phyloP scores from a whole-genome alignment of 1,139 yeast species.

The Kazachstania sp. region DNA sequence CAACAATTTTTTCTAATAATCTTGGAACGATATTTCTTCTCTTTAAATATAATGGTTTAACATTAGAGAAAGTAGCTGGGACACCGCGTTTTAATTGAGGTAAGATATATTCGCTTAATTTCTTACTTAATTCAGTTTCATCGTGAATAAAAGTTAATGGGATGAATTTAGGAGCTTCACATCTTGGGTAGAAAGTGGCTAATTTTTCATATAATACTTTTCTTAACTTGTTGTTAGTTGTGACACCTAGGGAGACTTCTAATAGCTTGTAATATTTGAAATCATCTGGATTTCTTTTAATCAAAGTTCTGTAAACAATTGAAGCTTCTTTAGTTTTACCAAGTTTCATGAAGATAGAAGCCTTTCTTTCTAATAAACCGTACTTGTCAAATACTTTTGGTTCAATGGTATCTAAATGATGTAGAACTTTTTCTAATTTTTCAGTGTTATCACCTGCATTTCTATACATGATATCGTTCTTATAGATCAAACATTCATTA shows the following conservation, averaged over 20 bases:
- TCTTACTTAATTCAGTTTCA: constrained; percentile 38
- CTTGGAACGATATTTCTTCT: constrained; percentile 22
- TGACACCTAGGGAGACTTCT: constrained; percentile 52
- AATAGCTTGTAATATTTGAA: constrained; percentile 54
- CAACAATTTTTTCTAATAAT: constrained; percentile 47
- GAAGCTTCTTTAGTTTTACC: constrained; percentile 54
- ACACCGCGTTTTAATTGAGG: constrained; percentile 69
- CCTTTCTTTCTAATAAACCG: constrained; percentile 58
- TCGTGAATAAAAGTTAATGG: constrained; percentile 71
- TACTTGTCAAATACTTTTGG: constrained; percentile 54
- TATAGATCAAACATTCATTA: constrained; percentile 71
- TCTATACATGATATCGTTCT: constrained; percentile 56
- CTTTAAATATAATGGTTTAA: constrained; percentile 68
- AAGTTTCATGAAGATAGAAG: constrained; percentile 44
- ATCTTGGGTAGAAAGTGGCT: constrained; percentile 64
- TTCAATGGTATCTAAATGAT: constrained; percentile 47
- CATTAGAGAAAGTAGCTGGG: constrained; percentile 81
- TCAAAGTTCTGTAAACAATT: constrained; percentile 53
- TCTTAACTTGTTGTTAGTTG: constrained; percentile 36
- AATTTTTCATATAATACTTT: constrained; percentile 55
- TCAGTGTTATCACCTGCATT: constrained; percentile 43
- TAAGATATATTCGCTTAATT: constrained; percentile 45
- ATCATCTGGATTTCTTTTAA: constrained; percentile 83
- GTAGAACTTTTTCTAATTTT: constrained; percentile 49
- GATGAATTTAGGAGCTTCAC: constrained; percentile 70